Evolutionary conservation across 257 asterid species (phyloP), one percentile per base, ranked within the genome.

Genomic region (Catharanthus roseus): DNA sequence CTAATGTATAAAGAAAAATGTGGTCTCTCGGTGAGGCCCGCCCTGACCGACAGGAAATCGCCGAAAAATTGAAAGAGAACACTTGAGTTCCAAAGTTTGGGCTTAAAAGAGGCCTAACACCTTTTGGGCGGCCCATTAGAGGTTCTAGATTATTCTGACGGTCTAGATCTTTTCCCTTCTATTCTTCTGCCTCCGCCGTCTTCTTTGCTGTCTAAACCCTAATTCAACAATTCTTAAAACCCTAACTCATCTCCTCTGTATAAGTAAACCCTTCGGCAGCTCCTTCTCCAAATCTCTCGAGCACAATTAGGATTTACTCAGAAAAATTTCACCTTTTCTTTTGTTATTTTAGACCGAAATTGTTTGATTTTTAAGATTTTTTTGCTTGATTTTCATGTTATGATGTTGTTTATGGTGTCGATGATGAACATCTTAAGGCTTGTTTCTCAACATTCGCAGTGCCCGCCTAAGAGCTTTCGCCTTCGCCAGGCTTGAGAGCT

Each of bases 381-480:
- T 15, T 70, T 15, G 1, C 0, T 1, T 55, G 23, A 31, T 11
- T 69, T 16, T 51, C 6, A 10, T 50, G 63, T 69, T 51, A 1
- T 54, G 24, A 19, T 23, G 10, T 10, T 13, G 8, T 33, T 33
- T 41, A 3, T 38, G 60, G 69, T 47, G 77, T 78, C 85, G 6
- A 21, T 78, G 89, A 86, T 77, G 89, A 84, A 4, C 69, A 61
- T 55, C n/a, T 9, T 23, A 78, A 82, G 86, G 87, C 89, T 67
- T 61, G 86, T 84, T 84, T 86, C 88, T 84, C 87, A 74, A 81
- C 88, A 86, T 86, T 83, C 90, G 86, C 86, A 86, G 89, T 67
- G 83, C 89, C 87, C 87, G 86, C 79, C 89, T 82, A 60, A 84
- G 81, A 58, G 72, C 87, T 84, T 78, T 84, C 80, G 85, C 89